phyloP scores from a whole-genome alignment of 1,284 basidiomycete genomes.

The Apiotrichum gracile region DNA sequence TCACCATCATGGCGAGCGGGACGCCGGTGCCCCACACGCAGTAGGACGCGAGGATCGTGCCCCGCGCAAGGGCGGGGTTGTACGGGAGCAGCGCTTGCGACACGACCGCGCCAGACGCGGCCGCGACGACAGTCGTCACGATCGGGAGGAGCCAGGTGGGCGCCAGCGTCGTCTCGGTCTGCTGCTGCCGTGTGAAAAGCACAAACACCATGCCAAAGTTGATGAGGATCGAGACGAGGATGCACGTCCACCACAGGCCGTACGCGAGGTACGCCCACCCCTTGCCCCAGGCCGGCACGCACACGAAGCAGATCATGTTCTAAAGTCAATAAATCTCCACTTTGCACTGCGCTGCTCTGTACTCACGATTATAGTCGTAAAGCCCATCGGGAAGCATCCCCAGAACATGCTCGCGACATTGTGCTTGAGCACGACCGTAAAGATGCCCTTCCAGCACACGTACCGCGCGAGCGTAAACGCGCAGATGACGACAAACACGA shows the following conservation, averaged over 20 bases:
- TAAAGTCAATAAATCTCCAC: not conserved
- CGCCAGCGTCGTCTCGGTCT: slow-evolving; percentile 56
- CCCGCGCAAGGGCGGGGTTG: slow-evolving; percentile 52
- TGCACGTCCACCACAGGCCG: slow-evolving; percentile 68
- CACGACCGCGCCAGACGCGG: slow-evolving; percentile 60
- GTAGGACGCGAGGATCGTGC: slow-evolving; percentile 54
- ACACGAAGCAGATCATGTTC: slow-evolving; percentile 51
- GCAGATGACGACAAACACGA: slow-evolving; percentile 58
- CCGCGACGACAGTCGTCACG: slow-evolving; percentile 62
- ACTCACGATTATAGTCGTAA: slow-evolving; percentile 57
- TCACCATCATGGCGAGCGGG: slow-evolving; percentile 53
- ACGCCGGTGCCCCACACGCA: slow-evolving; percentile 49
- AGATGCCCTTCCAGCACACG: slow-evolving; percentile 55
- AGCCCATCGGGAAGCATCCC: slow-evolving; percentile 66
- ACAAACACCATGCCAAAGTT: slow-evolving; percentile 61
- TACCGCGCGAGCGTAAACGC: slow-evolving; percentile 53
- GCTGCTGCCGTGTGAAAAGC: slow-evolving; percentile 60
- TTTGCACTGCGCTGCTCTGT: slow-evolving; percentile 11
- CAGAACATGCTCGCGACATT: slow-evolving; percentile 62
- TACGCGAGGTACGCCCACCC: slow-evolving; percentile 59
- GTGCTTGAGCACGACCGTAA: slow-evolving; percentile 56
- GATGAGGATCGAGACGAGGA: slow-evolving; percentile 55
- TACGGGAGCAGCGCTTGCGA: slow-evolving; percentile 52
- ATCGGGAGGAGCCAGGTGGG: slow-evolving; percentile 67
- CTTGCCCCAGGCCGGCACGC: slow-evolving; percentile 50